Evolutionary conservation across 169 alveolate species (phyloP).

Genomic region (Babesia ovis): DNA sequence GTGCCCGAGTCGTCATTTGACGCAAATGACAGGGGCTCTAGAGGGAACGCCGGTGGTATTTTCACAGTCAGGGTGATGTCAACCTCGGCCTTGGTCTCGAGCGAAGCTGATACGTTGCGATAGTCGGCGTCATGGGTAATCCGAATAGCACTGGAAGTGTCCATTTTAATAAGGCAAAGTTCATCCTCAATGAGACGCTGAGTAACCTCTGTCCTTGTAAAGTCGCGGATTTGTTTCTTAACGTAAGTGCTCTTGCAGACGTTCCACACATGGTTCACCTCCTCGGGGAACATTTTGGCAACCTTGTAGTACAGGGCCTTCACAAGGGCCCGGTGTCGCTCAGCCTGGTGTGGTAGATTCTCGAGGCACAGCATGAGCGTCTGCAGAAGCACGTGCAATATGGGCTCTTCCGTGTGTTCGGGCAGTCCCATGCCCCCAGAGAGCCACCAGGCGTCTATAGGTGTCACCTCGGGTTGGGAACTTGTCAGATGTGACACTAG

Average conservation of each 20-base stretch:
- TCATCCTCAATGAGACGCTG: conserved; percentile 51
- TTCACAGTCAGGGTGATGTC: conserved; percentile 37
- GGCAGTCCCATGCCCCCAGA: background rate
- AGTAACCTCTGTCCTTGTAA: conserved; percentile 49
- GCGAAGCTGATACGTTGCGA: conserved; percentile 31
- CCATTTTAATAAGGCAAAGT: conserved; percentile 2
- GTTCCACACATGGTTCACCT: conserved; percentile 60
- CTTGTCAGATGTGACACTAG: conserved; percentile 5
- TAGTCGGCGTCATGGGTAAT: conserved; percentile 37
- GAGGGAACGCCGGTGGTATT: conserved; percentile 54
- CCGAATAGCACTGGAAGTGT: conserved; percentile 11
- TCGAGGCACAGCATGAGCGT: conserved; percentile 46
- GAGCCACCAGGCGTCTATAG: conserved; percentile 26
- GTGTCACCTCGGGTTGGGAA: background rate
- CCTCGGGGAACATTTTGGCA: conserved; percentile 51
- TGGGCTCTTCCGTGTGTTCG: conserved; percentile 18
- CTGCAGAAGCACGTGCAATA: conserved; percentile 34
- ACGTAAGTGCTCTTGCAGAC: conserved; percentile 46
- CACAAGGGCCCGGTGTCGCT: conserved; percentile 32
- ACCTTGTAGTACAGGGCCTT: conserved; percentile 43
- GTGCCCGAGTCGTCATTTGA: conserved; percentile 40
- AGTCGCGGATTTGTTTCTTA: conserved; percentile 47
- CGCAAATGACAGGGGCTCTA: conserved; percentile 54
- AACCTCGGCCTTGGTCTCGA: conserved; percentile 49
- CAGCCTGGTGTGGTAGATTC: conserved; percentile 29